Conservation (phyloP, 2,329 filamentous ascomycete genomes). For the Claviceps pazoutovae region DNA sequence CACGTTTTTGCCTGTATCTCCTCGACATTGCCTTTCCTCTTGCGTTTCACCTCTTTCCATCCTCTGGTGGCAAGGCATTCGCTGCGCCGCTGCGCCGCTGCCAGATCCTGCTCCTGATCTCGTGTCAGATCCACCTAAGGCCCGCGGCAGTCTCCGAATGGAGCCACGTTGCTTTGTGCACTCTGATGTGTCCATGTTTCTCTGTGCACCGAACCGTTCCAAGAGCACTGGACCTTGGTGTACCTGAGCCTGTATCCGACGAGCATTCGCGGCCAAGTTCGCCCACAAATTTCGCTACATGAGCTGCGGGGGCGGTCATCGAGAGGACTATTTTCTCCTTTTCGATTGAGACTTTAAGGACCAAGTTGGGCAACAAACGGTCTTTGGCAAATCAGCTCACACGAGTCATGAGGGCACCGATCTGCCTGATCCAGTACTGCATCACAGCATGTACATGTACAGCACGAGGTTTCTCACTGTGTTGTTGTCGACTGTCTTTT, state of each 20-base stretch:
- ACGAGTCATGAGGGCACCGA: neutral
- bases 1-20: neutral
- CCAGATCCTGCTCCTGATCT: neutral
- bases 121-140: conserved; percentile 2
- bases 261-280: neutral
- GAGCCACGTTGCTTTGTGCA: conserved; percentile 5
- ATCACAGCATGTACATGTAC: neutral
- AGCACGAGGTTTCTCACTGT: neutral
- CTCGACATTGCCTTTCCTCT: neutral
- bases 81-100: neutral
- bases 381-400: conserved; percentile 1
- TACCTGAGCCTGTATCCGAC: conserved; percentile 1
- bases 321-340: neutral
- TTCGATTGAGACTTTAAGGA: neutral
- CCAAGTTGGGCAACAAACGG: neutral
- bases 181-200: conserved; percentile 1
- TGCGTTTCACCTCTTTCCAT: neutral
- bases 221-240: neutral
- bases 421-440: neutral
- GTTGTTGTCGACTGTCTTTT: neutral
- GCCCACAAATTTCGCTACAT: neutral
- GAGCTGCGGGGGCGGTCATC: neutral
- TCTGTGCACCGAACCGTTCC: neutral
- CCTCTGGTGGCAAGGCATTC: neutral
- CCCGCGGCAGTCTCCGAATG: conserved; percentile 6